Percentiles rank a stretch among this genome's conserved stretches.
These are phyloP conservation scores for Pseudogymnoascus sp. DNA, from an alignment of 2,329 filamentous ascomycete genomes.

Conservation along the genomic window DNA sequence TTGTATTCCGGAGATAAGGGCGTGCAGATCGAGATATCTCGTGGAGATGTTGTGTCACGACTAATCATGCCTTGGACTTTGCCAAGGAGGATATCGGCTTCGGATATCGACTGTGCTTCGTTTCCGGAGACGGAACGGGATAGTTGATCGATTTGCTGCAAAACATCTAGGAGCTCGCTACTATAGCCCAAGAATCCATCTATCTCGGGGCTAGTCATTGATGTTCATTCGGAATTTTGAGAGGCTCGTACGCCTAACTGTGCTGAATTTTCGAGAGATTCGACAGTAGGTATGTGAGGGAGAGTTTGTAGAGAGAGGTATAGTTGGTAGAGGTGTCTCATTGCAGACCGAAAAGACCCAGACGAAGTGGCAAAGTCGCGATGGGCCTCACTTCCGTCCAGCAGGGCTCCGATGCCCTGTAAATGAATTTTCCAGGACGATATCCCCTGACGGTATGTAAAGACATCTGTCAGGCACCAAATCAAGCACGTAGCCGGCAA, in stretches of 20 bases:
- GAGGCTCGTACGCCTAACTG: neutral
- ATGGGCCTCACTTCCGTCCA: slow-evolving; percentile 15
- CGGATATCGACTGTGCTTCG: neutral
- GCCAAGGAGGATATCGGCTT: slow-evolving; percentile 20
- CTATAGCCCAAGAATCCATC: slow-evolving; percentile 22
- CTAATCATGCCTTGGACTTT: slow-evolving; percentile 18
- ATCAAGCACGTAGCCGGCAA: slow-evolving; percentile 20
- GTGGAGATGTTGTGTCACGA: slow-evolving; percentile 12
- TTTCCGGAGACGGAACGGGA: neutral
- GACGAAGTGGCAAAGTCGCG: neutral
- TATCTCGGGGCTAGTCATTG: slow-evolving; percentile 9
- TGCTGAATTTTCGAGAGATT: neutral
- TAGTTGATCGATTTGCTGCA: slow-evolving; percentile 19
- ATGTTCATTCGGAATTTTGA: neutral
- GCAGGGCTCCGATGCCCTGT: slow-evolving; percentile 18
- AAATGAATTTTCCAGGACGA: slow-evolving; percentile 21
- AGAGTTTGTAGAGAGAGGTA: slow-evolving; percentile 20
- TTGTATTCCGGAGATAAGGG: slow-evolving; percentile 13
- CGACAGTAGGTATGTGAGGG: slow-evolving; percentile 16
- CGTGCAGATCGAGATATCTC: slow-evolving; percentile 13
- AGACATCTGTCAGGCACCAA: slow-evolving; percentile 22
- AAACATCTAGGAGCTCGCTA: slow-evolving; percentile 18
- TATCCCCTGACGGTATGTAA: slow-evolving; percentile 18
- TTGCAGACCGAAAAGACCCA: slow-evolving; percentile 13
- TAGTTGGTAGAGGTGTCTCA: slow-evolving; percentile 20